Base-by-base conservation (phyloP, 305 asterid species). In the Fraxinus sp. region DNA sequence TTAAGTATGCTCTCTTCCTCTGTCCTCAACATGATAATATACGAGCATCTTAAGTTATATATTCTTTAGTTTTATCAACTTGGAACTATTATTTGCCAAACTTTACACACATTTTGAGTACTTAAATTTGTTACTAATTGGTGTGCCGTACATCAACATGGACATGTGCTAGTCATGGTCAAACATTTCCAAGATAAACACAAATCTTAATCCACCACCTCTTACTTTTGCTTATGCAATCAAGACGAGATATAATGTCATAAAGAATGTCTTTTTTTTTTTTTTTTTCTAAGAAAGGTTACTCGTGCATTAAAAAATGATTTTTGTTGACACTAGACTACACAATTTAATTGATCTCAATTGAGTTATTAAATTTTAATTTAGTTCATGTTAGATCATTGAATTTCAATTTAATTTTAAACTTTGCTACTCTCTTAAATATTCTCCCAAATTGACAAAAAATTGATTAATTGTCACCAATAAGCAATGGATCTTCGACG, bases 111-210 rank as follows among this genome's bases (percentile, higher is more conserved):
- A 39, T 39, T 41, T 41, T 41, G 0, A 41, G 49, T 41, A 10
- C 49, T 39, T 39, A n/a, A 55, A 55, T 55, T n/a, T 14, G 24
- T 57, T 57, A n/a, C 8, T n/a, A 57, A 57, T 57, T 57, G 66
- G 26, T 5, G 26, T n/a, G 30, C 70, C 30, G 70, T 59, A 59
- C 70, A 59, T 59, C 70, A 59, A 59, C 9, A 1, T 59, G 70
- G 30, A 20, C 70, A 28, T 7, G 11, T 59, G 3, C 46, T 7
- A 59, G 1, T 59, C 70, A 20, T 59, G 28, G 70, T 59, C 70
- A 59, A 59, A 24, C 20, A 57, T 79, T 24, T 73, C 6, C 62
- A 79, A 37, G 41, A 75, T 66, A 79, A 79, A 36, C 77, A 64
- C 18, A 64, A 66, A 62, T 79, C 77, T 64, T 22, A 1, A 7